Conservation (phyloP, 169 alveolate genomes). For the Blepharisma undulans region DNA sequence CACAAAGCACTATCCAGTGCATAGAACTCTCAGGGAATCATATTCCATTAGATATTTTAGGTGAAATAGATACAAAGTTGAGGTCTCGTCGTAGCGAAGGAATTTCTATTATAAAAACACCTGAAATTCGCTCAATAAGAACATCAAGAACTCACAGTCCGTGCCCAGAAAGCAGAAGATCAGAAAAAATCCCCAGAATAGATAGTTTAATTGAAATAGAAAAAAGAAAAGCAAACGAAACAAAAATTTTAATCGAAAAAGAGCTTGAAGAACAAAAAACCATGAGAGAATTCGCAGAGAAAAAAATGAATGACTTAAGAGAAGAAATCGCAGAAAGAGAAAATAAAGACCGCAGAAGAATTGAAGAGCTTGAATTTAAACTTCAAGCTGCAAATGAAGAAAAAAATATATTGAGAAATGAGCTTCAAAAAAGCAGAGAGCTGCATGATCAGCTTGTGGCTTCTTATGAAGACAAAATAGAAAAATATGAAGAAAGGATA, state of each 20-base stretch:
- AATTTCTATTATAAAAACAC: not conserved
- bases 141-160: not conserved
- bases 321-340: not conserved
- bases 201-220: slow-evolving; percentile 17
- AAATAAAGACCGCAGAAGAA: not conserved
- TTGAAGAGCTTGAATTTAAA: not conserved
- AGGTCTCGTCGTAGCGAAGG: not conserved
- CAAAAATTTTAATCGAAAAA: not conserved
- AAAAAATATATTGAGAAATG: not conserved
- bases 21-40: slow-evolving; percentile 31
- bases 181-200: not conserved
- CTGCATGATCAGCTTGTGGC: not conserved
- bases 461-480: not conserved
- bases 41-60: slow-evolving; percentile 4
- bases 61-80: not conserved
- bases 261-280: not conserved
- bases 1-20: not conserved
- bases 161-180: not conserved
- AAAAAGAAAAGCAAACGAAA: not conserved
- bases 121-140: not conserved
- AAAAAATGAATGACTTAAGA: not conserved
- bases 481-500: not conserved
- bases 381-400: not conserved
- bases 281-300: not conserved
- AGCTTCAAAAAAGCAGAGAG: not conserved